phyloP scores from a whole-genome alignment of 495 filamentous ascomycete species.

The Articulospora tetracladia region DNA sequence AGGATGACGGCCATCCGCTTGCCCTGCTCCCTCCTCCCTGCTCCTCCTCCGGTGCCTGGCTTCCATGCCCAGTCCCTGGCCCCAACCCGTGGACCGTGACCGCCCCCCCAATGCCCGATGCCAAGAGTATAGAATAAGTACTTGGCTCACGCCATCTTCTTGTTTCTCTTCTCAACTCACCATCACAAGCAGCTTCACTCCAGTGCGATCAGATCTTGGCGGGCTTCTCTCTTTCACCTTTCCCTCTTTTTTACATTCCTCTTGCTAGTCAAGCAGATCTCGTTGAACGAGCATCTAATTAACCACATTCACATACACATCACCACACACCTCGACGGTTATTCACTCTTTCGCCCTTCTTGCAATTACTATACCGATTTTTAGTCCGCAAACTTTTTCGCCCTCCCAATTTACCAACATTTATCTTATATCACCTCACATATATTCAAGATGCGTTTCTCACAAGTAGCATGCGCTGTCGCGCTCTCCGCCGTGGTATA shows the following conservation, averaged over 20 bases:
- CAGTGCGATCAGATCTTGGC: conserved; percentile 13
- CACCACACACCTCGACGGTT: conserved; percentile 27
- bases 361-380: conserved; percentile 2
- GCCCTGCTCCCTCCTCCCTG: not conserved
- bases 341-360: conserved; percentile 3
- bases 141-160: conserved; percentile 5
- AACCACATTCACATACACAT: conserved; percentile 2
- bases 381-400: not conserved
- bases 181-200: conserved; percentile 14
- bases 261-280: conserved; percentile 32
- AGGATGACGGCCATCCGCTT: conserved; percentile 9
- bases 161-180: conserved; percentile 17
- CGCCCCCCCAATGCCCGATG: conserved; percentile 10
- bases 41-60: too few species aligned
- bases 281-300: conserved; percentile 31
- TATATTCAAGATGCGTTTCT: conserved; percentile 24
- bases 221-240: conserved; percentile 24
- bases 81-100: conserved; percentile 10
- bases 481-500: conserved; percentile 19
- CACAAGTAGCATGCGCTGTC: conserved; percentile 14
- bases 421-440: conserved; percentile 1
- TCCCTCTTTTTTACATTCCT: conserved; percentile 22
- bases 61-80: too few species aligned
- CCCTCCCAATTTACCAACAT: not conserved
- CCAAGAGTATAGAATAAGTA: conserved; percentile 28